A percentile compares a stretch with the other conserved stretches of the same genome.
These are phyloP conservation scores for Scleroderma citrinum DNA, from an alignment of 768 basidiomycete species.

Conservation along the genomic window DNA sequence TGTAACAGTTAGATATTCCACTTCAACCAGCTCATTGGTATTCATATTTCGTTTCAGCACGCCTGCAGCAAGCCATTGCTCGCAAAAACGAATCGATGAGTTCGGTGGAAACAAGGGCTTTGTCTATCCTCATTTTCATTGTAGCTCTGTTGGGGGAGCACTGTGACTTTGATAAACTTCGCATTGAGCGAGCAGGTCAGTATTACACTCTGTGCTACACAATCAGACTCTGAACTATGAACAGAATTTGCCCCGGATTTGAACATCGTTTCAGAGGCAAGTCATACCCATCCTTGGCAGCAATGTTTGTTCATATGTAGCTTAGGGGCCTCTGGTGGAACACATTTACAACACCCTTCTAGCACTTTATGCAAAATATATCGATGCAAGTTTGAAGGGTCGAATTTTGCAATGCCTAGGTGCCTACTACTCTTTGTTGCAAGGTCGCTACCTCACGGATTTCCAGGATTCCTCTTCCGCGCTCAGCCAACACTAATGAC, in stretches of 20 bases:
- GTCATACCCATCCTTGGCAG: neutral
- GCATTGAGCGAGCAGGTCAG: conserved; percentile 56
- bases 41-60: conserved; percentile 35
- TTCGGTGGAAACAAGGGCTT: conserved; percentile 44
- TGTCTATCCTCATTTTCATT: conserved; percentile 77
- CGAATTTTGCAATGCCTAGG: conserved; percentile 84
- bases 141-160: conserved; percentile 82
- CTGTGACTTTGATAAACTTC: conserved; percentile 78
- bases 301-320: conserved; percentile 4
- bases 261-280: conserved; percentile 51
- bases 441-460: neutral
- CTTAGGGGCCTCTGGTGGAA: conserved; percentile 71
- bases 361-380: conserved; percentile 62
- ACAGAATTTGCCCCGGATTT: conserved; percentile 54
- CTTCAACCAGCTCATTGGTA: neutral
- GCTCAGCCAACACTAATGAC: conserved; percentile 91
- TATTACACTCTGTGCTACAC: neutral
- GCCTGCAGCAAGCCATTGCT: conserved; percentile 53
- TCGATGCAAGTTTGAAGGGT: conserved; percentile 52
- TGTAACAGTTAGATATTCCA: conserved; percentile 56
- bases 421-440: conserved; percentile 27
- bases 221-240: neutral
- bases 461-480: conserved; percentile 81
- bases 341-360: conserved; percentile 74
- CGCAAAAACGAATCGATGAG: conserved; percentile 37